Evolutionary conservation across 495 filamentous ascomycete genomes (phyloP).

Genomic region (Stereocaulon alpinum): DNA sequence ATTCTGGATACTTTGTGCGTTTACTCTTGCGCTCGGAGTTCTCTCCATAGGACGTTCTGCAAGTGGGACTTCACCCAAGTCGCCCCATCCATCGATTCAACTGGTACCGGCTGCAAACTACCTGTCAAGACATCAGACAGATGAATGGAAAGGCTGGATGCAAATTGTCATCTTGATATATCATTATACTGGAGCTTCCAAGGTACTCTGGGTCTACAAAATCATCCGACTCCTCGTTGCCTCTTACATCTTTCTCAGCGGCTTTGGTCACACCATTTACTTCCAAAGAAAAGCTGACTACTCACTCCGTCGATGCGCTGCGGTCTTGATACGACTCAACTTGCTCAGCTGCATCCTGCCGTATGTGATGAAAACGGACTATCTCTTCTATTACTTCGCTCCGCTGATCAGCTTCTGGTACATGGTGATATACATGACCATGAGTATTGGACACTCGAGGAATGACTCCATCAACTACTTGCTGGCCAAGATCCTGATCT

Average conservation of each 20-base stretch:
- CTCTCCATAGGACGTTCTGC: slow-evolving; percentile 27
- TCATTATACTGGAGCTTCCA: slow-evolving; percentile 46
- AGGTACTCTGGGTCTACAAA: slow-evolving; percentile 41
- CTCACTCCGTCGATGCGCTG: slow-evolving; percentile 38
- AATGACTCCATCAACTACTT: slow-evolving; percentile 38
- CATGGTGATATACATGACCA: slow-evolving; percentile 41
- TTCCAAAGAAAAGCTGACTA: slow-evolving; percentile 45
- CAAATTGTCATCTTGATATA: slow-evolving; percentile 48
- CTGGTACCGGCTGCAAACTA: slow-evolving; percentile 26
- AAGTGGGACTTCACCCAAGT: slow-evolving; percentile 2
- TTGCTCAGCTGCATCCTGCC: slow-evolving; percentile 42
- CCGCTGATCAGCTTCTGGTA: slow-evolving; percentile 53
- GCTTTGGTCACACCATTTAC: slow-evolving; percentile 49
- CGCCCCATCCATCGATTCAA: not conserved
- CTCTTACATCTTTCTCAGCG: slow-evolving; percentile 51
- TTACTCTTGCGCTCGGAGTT: slow-evolving; percentile 30
- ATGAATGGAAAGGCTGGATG: slow-evolving; percentile 60
- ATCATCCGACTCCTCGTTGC: slow-evolving; percentile 46
- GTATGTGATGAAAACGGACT: slow-evolving; percentile 48
- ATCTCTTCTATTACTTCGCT: slow-evolving; percentile 50
- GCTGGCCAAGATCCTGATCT: slow-evolving; percentile 38
- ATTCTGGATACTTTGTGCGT: slow-evolving; percentile 31
- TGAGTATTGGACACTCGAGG: slow-evolving; percentile 29
- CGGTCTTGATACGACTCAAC: slow-evolving; percentile 46
- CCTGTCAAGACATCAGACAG: slow-evolving; percentile 43